Percentiles rank a stretch among this genome's conserved stretches.
phyloP scores from a whole-genome alignment of 345 rosid genomes.

The Citrus glauca region DNA sequence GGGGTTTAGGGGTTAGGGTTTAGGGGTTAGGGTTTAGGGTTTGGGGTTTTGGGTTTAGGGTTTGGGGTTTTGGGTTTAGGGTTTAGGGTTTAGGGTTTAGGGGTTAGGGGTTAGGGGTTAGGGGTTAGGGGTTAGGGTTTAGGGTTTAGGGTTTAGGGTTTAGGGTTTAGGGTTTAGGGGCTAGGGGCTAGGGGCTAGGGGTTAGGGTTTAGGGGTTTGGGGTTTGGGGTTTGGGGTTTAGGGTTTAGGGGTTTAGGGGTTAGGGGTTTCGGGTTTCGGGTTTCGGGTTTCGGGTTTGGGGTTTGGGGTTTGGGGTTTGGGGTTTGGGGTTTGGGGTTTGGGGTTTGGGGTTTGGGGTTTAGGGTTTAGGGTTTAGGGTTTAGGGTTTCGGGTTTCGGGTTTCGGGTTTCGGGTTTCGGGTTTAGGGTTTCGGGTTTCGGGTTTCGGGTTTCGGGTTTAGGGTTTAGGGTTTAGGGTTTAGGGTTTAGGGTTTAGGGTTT shows the following conservation, averaged over 20 bases:
- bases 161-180: neutral
- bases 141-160: neutral
- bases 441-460: neutral
- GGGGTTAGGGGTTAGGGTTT: slow-evolving; percentile 7
- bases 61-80: slow-evolving; percentile 16
- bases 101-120: neutral
- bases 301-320: slow-evolving; percentile 11
- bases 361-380: neutral
- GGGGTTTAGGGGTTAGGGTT: no score
- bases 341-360: neutral
- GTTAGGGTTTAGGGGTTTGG: neutral
- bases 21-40: no score
- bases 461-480: neutral
- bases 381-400: neutral
- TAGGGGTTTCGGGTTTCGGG: no score
- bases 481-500: neutral
- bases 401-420: neutral
- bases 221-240: no score
- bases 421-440: neutral
- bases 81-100: slow-evolving; percentile 7
- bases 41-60: no score
- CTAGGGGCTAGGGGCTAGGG: neutral
- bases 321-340: slow-evolving; percentile 10
- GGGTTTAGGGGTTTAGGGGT: no score
- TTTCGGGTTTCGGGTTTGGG: slow-evolving; percentile 12